phyloP scores from a whole-genome alignment of 345 rosid species.

The Psidium friedrichsthalianum region DNA sequence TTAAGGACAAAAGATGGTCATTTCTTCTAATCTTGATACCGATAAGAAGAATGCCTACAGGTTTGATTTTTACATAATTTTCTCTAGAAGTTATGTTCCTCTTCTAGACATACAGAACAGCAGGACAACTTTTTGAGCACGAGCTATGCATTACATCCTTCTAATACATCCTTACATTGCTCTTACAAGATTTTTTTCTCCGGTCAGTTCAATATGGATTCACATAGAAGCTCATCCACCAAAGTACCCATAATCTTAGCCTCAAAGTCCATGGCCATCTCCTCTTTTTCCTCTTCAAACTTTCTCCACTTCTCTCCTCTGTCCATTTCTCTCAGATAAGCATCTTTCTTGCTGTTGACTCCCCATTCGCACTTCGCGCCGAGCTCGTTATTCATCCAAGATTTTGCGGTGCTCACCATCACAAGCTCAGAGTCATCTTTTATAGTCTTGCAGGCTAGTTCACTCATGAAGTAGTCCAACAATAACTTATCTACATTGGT shows the following conservation, averaged over 20 bases:
- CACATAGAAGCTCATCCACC: conserved; percentile 3
- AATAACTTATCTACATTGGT: background rate
- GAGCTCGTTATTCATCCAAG: background rate
- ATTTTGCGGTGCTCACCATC: conserved; percentile 1
- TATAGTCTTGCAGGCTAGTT: background rate
- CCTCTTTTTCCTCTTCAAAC: background rate
- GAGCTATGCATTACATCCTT: background rate
- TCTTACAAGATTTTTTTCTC: background rate
- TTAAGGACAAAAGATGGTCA: background rate
- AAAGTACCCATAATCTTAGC: background rate
- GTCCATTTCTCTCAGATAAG: conserved; percentile 7
- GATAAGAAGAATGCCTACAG: background rate
- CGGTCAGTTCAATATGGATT: background rate
- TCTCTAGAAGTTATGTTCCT: background rate
- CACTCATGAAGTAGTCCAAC: conserved; percentile 2
- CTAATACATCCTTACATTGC: background rate
- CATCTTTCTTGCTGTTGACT: conserved; percentile 1
- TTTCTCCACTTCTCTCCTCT: conserved; percentile 4
- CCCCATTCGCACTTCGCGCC: conserved; percentile 3
- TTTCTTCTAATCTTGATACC: background rate
- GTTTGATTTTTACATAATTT: background rate
- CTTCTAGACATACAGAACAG: background rate
- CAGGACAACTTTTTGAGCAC: background rate
- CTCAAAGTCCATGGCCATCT: background rate
- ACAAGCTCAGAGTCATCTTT: background rate